Evolutionary conservation across 495 filamentous ascomycete species (phyloP), one percentile per base, ranked within the genome.

Genomic region (Tetracladium setigerum): DNA sequence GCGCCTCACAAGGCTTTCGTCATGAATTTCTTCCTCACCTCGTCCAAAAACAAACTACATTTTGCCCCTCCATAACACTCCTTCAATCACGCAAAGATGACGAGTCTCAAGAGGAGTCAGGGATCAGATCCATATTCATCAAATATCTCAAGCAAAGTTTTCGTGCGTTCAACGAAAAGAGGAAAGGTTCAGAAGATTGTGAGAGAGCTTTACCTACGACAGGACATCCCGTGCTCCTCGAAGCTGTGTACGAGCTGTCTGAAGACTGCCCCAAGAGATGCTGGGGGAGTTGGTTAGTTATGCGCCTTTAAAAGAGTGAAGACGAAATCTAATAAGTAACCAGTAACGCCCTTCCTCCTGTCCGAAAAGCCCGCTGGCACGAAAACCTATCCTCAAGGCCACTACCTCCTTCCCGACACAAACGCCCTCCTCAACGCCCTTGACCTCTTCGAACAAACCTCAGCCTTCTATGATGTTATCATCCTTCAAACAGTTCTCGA

Each of bases 151-250:
- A 95, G 83, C 76, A 95, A 97, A 69, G 77, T 92, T 53, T 99
- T 89, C 57, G 84, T 97, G 51, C 73, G 92, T 47, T 95, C 92
- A 22, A 90, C 89, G 14, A 91, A 84, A 64, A 87, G 78, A 65
- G 92, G 92, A 59, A 97, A 95, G 70, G 92, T 97, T 49, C 89
- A 95, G 67, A 98, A 99, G 70, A 90, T 99, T 63, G 94, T 97
- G 49, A 81, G 89, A 38, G 92, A 99, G 72, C 70, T 97, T 44
- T 97, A 99, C 68, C 75, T 99, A 27, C 79, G 92, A 57, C 82
- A 88, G 70, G 94, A 99, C 63, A 97, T 97, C 55, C 92, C 92
- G 30, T 99, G 92, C 68, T 99, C 94, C 13, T 97, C 90, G 2
- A 83, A 78, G 63, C 75, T 97, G 40, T 99, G 92, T 69, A 69